phyloP scores from a whole-genome alignment of 495 filamentous ascomycete species.

The Daldinia bambusicola region DNA sequence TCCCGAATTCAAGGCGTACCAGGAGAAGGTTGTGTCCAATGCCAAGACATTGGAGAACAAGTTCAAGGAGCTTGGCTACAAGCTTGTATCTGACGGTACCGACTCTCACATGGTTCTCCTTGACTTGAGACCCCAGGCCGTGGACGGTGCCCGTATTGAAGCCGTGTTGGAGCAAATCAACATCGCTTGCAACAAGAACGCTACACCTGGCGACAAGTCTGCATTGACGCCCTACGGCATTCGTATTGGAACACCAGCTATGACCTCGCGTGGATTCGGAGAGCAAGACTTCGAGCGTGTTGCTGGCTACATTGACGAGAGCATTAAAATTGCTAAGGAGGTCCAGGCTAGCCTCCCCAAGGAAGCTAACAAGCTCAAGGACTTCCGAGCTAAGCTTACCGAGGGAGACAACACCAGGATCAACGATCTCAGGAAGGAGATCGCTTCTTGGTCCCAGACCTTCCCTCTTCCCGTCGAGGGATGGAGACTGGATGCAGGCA shows the following conservation, averaged over 20 bases:
- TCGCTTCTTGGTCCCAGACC: conserved; percentile 83
- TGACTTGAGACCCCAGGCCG: conserved; percentile 78
- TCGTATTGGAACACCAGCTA: conserved; percentile 95
- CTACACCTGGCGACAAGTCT: conserved; percentile 96
- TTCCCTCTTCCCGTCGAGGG: conserved; percentile 92
- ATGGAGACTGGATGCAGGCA: conserved; percentile 63
- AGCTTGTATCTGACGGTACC: conserved; percentile 94
- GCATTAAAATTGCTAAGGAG: conserved; percentile 83
- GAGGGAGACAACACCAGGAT: conserved; percentile 81
- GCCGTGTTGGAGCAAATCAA: conserved; percentile 97
- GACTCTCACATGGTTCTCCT: conserved; percentile 99
- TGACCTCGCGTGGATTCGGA: conserved; percentile 94
- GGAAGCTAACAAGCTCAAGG: conserved; percentile 98
- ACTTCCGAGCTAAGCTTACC: conserved; percentile 94
- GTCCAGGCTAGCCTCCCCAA: conserved; percentile 87
- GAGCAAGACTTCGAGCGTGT: conserved; percentile 93
- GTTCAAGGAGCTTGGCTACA: conserved; percentile 85
- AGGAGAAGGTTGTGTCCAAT: conserved; percentile 90
- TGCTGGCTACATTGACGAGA: conserved; percentile 85
- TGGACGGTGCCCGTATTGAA: conserved; percentile 97
- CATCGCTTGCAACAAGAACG: conserved; percentile 99
- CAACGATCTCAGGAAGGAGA: conserved; percentile 84
- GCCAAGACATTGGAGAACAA: conserved; percentile 87
- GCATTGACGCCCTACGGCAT: conserved; percentile 95
- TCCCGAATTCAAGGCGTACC: conserved; percentile 96